A percentile compares a stretch with the other conserved stretches of the same genome.
These are phyloP conservation scores for Scleromitrula shiraiana DNA, from an alignment of 2,329 filamentous ascomycete species.

Conservation along the genomic window DNA sequence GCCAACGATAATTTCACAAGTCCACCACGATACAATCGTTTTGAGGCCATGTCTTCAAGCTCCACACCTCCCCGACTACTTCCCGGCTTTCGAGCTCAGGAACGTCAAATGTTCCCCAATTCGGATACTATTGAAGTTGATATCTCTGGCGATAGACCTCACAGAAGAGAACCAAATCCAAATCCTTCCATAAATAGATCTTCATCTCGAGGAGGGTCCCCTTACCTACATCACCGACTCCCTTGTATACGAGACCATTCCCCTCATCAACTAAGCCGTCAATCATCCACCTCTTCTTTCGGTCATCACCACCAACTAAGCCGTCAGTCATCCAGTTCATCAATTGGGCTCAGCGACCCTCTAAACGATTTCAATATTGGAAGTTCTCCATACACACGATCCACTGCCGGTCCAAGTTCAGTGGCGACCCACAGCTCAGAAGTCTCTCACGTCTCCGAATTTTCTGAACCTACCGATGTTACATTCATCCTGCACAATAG, in stretches of 20 bases:
- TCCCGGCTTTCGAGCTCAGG: not conserved
- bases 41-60: not conserved
- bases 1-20: not conserved
- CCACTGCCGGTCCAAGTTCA: not conserved
- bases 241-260: not conserved
- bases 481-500: not conserved
- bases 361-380: not conserved
- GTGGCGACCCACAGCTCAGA: not conserved
- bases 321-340: not conserved
- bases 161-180: not conserved
- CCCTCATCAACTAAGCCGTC: not conserved
- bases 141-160: not conserved
- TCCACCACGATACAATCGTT: not conserved
- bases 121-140: not conserved
- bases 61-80: not conserved
- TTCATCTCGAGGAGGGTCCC: not conserved
- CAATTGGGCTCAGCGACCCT: not conserved
- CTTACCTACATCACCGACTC: not conserved
- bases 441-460: not conserved
- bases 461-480: not conserved
- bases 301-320: not conserved
- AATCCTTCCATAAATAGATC: not conserved
- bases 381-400: not conserved
- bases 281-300: not conserved
- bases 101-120: not conserved